A percentile compares a stretch with the other conserved stretches of the same genome.
These are phyloP conservation scores for Leccinum subgranulosum DNA, from an alignment of 768 basidiomycete genomes.

Conservation along the genomic window DNA sequence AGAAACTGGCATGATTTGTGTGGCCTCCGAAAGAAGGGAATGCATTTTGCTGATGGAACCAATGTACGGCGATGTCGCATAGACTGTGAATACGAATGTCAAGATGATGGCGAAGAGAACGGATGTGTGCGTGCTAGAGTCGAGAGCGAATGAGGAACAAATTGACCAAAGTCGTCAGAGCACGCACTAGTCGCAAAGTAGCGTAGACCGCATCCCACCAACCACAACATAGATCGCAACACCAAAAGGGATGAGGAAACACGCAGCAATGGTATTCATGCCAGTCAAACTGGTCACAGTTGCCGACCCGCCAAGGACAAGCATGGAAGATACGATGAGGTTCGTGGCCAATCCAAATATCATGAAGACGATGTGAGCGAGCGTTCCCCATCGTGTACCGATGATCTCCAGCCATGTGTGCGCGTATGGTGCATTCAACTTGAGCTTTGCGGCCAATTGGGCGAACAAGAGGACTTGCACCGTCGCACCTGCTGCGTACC, in stretches of 20 bases:
- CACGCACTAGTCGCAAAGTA: conserved; percentile 83
- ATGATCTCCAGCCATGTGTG: conserved; percentile 91
- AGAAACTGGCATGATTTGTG: conserved; percentile 53
- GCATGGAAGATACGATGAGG: conserved; percentile 87
- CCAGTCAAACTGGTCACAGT: conserved; percentile 88
- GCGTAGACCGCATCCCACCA: conserved; percentile 82
- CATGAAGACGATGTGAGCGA: conserved; percentile 82
- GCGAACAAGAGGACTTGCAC: conserved; percentile 91
- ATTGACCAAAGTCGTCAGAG: not conserved
- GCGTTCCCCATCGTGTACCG: conserved; percentile 71
- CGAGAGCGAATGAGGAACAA: not conserved
- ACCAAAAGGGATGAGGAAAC: conserved; percentile 86
- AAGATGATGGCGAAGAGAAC: conserved; percentile 88
- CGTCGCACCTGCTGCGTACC: conserved; percentile 89
- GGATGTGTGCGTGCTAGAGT: conserved; percentile 73
- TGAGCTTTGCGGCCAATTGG: conserved; percentile 86
- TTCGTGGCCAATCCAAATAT: conserved; percentile 93
- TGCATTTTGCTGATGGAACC: conserved; percentile 80
- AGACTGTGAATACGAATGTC: conserved; percentile 73
- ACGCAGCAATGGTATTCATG: conserved; percentile 87
- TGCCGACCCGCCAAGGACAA: conserved; percentile 77
- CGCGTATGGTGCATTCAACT: conserved; percentile 84
- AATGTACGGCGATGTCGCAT: conserved; percentile 74
- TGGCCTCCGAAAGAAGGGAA: conserved; percentile 62
- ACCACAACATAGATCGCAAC: conserved; percentile 88